phyloP scores from a whole-genome alignment of 805 yeast species.

The Torulaspora quercuum region DNA sequence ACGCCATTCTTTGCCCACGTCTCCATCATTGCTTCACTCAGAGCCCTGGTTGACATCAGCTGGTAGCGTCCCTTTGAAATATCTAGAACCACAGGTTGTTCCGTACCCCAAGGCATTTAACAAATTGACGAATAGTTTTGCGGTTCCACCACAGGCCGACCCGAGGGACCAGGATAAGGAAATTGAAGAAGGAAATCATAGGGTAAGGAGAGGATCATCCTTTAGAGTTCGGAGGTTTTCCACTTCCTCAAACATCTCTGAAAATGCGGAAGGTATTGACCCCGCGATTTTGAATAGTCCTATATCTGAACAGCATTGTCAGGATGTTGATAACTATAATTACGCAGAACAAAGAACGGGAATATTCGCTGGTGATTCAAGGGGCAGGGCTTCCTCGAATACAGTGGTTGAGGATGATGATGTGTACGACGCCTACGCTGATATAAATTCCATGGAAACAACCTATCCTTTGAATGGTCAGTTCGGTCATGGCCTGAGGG shows the following conservation, averaged over 20 bases:
- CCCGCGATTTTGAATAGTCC: slow-evolving; percentile 12
- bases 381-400: slow-evolving; percentile 7
- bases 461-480: slow-evolving; percentile 11
- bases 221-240: slow-evolving; percentile 32
- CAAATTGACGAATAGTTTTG: slow-evolving; percentile 19
- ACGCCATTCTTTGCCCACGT: slow-evolving; percentile 23
- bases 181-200: neutral
- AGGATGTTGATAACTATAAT: slow-evolving; percentile 20
- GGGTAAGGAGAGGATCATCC: slow-evolving; percentile 13
- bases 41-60: slow-evolving; percentile 33
- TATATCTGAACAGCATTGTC: slow-evolving; percentile 14
- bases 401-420: slow-evolving; percentile 23
- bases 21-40: slow-evolving; percentile 10
- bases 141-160: slow-evolving; percentile 10
- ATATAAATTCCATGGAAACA: slow-evolving; percentile 11
- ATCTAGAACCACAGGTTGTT: slow-evolving; percentile 31
- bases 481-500: slow-evolving; percentile 11
- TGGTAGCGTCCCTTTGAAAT: slow-evolving; percentile 28
- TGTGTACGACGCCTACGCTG: slow-evolving; percentile 19
- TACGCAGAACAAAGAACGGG: slow-evolving; percentile 16
- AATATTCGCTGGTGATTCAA: slow-evolving; percentile 9
- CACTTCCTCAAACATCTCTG: slow-evolving; percentile 23
- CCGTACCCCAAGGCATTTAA: slow-evolving; percentile 33
- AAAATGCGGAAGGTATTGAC: slow-evolving; percentile 13
- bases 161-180: slow-evolving; percentile 6